phyloP scores from a whole-genome alignment of 2,329 filamentous ascomycete species.

The Septoria petroselini region DNA sequence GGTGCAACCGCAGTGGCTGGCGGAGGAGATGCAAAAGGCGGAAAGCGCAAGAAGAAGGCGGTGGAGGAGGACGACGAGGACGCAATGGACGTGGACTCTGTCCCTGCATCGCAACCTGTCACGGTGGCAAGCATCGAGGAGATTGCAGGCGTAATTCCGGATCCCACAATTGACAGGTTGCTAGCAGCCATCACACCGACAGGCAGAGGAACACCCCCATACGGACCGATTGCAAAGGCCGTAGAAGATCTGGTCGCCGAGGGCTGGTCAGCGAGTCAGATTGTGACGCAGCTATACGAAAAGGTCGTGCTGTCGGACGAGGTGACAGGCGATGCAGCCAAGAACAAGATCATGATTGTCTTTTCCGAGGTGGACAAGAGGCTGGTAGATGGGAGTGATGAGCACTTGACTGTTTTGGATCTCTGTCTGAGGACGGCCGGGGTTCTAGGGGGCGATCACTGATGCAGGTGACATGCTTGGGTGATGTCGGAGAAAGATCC shows the following conservation, averaged over 20 bases:
- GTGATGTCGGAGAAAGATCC: neutral
- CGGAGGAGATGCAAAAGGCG: constrained; percentile 32
- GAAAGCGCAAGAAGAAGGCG: constrained; percentile 45
- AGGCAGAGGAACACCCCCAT: constrained; percentile 56
- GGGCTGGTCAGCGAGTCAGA: constrained; percentile 91
- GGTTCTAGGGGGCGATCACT: constrained; percentile 19
- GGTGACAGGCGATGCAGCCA: constrained; percentile 75
- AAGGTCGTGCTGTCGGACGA: constrained; percentile 74
- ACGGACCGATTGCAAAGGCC: constrained; percentile 70
- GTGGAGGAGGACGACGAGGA: constrained; percentile 60
- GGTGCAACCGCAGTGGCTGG: constrained; percentile 54
- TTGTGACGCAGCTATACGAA: constrained; percentile 82
- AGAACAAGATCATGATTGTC: constrained; percentile 81
- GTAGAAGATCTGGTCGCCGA: constrained; percentile 92
- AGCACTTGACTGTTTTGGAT: constrained; percentile 88
- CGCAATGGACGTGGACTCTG: constrained; percentile 49
- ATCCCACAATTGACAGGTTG: constrained; percentile 66
- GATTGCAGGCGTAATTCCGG: constrained; percentile 91
- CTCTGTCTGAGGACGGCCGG: constrained; percentile 67
- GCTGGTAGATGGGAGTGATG: constrained; percentile 88
- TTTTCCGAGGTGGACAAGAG: constrained; percentile 96
- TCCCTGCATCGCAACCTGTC: constrained; percentile 45
- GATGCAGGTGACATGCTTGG: neutral
- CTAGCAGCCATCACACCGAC: constrained; percentile 68
- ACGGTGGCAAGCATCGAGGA: constrained; percentile 83